Percentiles rank a stretch among this genome's conserved stretches.
phyloP scores from a whole-genome alignment of 148 eudicot genomes.

The Heliosperma pusillum region DNA sequence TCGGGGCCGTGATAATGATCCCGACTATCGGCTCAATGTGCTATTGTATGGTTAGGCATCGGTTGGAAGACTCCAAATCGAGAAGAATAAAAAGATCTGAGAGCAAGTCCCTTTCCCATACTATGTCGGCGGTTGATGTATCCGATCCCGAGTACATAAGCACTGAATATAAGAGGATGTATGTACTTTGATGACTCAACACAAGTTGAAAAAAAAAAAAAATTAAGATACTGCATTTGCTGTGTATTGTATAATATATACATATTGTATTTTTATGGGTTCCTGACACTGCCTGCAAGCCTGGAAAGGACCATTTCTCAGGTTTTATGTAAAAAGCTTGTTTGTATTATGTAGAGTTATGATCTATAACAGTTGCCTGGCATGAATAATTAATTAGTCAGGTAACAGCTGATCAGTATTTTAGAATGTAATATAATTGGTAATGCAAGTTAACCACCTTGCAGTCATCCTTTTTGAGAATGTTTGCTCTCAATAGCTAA shows the following conservation, averaged over 20 bases:
- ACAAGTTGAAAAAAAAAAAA: neutral
- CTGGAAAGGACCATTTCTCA: slow-evolving; percentile 4
- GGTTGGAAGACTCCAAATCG: slow-evolving; percentile 59
- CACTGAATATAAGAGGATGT: slow-evolving; percentile 69
- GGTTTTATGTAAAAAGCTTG: slow-evolving; percentile 15
- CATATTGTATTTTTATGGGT: slow-evolving; percentile 13
- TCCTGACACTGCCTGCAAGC: neutral
- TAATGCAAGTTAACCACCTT: slow-evolving; percentile 1
- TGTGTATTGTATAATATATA: slow-evolving; percentile 4
- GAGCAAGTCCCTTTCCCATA: slow-evolving; percentile 57
- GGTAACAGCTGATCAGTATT: neutral
- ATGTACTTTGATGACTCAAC: slow-evolving; percentile 54
- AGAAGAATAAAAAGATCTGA: slow-evolving; percentile 57
- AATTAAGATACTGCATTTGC: neutral
- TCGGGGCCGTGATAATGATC: slow-evolving; percentile 77
- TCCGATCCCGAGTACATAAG: slow-evolving; percentile 67
- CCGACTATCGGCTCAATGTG: slow-evolving; percentile 91
- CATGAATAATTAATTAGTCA: slow-evolving; percentile 1
- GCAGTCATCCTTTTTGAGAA: slow-evolving; percentile 4
- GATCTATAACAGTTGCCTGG: slow-evolving; percentile 19
- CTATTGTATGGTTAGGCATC: slow-evolving; percentile 65
- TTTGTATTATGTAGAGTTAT: slow-evolving; percentile 6
- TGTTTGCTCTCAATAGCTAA: neutral
- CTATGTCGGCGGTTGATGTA: slow-evolving; percentile 46
- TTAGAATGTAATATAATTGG: slow-evolving; percentile 23